Evolutionary conservation across 73 alveolate species (phyloP).

Genomic region (Blepharisma stoltei): DNA sequence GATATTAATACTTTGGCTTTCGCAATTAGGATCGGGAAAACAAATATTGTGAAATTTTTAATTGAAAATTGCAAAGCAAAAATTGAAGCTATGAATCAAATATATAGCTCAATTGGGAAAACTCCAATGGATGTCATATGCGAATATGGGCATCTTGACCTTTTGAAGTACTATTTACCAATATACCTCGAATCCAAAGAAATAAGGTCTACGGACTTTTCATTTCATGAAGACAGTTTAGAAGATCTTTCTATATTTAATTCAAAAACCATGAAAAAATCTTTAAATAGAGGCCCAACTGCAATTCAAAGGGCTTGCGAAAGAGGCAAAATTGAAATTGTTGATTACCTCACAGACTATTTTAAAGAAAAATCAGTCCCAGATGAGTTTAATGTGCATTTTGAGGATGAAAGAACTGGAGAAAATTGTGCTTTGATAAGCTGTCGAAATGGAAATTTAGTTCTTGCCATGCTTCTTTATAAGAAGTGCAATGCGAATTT

Average conservation of each 20-base stretch:
- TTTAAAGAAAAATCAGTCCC: not conserved
- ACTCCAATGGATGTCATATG: not conserved
- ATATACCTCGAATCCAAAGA: not conserved
- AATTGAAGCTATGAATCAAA: not conserved
- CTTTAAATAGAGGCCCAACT: not conserved
- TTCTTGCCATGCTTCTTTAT: not conserved
- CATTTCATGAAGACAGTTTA: no score
- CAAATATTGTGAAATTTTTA: not conserved
- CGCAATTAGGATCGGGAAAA: not conserved
- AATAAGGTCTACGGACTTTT: no score
- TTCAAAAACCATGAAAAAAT: no score
- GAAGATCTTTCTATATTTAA: no score
- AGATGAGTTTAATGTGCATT: not conserved
- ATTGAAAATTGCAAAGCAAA: not conserved
- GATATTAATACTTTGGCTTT: not conserved
- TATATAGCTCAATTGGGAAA: not conserved
- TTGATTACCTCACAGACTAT: not conserved
- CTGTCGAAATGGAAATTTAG: not conserved
- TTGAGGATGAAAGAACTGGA: constrained; percentile 3
- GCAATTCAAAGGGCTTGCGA: constrained; percentile 19
- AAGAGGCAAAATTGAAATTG: constrained; percentile 1
- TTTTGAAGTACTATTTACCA: not conserved
- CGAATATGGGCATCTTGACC: constrained; percentile 1
- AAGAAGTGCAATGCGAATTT: not conserved
- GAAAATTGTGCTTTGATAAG: not conserved